These are phyloP conservation scores for Lentinula sp. DNA, from an alignment of 768 basidiomycete species.

Conservation along the genomic window DNA sequence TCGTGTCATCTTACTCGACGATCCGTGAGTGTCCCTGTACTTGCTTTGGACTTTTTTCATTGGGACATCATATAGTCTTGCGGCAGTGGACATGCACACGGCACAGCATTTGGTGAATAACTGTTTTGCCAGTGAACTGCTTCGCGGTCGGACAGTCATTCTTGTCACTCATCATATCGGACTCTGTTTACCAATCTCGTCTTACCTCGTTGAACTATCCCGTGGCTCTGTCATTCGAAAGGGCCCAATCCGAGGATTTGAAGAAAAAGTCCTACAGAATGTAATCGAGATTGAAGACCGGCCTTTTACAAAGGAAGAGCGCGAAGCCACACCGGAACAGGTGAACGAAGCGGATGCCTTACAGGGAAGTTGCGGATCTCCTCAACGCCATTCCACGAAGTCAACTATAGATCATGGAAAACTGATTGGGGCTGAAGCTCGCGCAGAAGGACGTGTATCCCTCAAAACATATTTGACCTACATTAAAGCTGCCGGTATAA, in stretches of 20 bases:
- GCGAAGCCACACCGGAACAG: conserved; percentile 10
- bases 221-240: conserved; percentile 42
- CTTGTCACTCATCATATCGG: conserved; percentile 81
- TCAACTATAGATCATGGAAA: conserved; percentile 31
- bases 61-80: conserved; percentile 31
- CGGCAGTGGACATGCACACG: conserved; percentile 76
- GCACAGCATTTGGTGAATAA: conserved; percentile 60
- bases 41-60: background rate
- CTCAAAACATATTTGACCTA: conserved; percentile 56
- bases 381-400: background rate
- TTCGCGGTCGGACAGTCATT: conserved; percentile 63
- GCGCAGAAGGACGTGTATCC: conserved; percentile 63
- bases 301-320: conserved; percentile 17
- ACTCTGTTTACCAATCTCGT: conserved; percentile 62
- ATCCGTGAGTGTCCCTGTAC: conserved; percentile 40
- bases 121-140: conserved; percentile 59
- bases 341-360: conserved; percentile 29
- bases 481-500: conserved; percentile 52
- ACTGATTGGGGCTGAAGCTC: conserved; percentile 54
- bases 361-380: background rate
- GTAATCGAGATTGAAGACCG: conserved; percentile 44
- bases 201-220: conserved; percentile 60
- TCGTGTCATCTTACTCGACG: conserved; percentile 61
- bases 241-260: conserved; percentile 44
- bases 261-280: conserved; percentile 33